Percentiles rank a stretch among this genome's conserved stretches.
Conservation (phyloP, 371 early-diverging fungal genomes). For the Mortierella polycephala region DNA sequence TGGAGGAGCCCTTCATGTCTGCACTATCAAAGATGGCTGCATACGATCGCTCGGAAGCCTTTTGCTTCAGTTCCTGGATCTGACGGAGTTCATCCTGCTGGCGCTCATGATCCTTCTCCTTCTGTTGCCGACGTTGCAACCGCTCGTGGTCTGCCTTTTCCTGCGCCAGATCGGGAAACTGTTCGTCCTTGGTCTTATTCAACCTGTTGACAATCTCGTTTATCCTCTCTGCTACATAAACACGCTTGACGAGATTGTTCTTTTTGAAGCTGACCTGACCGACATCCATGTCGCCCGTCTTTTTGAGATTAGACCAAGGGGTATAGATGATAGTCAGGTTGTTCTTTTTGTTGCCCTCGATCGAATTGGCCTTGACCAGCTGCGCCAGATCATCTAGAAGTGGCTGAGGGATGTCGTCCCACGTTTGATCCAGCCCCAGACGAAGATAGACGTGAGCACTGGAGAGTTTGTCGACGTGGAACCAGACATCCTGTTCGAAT, state of each 20-base stretch:
- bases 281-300: slow-evolving; percentile 92
- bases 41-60: slow-evolving; percentile 64
- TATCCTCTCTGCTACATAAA: slow-evolving; percentile 78
- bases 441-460: slow-evolving; percentile 97
- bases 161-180: slow-evolving; percentile 77
- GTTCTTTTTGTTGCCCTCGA: slow-evolving; percentile 78
- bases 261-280: slow-evolving; percentile 96
- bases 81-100: slow-evolving; percentile 36
- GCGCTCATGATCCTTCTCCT: slow-evolving; percentile 63
- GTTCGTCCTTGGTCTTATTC: slow-evolving; percentile 90
- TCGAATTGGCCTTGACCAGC: slow-evolving; percentile 95
- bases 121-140: slow-evolving; percentile 59
- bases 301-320: slow-evolving; percentile 94
- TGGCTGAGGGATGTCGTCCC: slow-evolving; percentile 81
- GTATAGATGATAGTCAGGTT: slow-evolving; percentile 92
- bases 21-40: slow-evolving; percentile 64
- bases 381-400: slow-evolving; percentile 91
- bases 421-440: slow-evolving; percentile 74
- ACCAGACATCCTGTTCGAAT: slow-evolving; percentile 95
- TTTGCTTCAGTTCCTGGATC: slow-evolving; percentile 37
- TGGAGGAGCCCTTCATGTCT: slow-evolving; percentile 66
- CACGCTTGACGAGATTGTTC: slow-evolving; percentile 79
- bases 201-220: slow-evolving; percentile 93
- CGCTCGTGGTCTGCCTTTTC: slow-evolving; percentile 78
- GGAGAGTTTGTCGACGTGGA: slow-evolving; percentile 97